Conservation (phyloP, 2,329 filamentous ascomycete species). For the Elsinoe australis region DNA sequence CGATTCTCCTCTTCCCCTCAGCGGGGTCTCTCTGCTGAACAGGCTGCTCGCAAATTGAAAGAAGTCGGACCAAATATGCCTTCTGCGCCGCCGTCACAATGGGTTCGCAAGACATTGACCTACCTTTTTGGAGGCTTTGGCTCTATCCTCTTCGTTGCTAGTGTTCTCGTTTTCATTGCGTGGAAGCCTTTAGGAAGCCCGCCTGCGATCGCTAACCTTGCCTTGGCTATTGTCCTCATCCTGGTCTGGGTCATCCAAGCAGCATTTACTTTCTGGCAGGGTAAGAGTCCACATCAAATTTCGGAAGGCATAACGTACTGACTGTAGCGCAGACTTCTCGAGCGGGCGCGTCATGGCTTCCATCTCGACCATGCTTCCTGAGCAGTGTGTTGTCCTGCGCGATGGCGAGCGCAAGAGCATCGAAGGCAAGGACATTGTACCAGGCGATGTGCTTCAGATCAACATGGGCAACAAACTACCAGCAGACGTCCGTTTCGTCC, state of each 20-base stretch:
- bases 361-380: slow-evolving; percentile 73
- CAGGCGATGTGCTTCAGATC: slow-evolving; percentile 61
- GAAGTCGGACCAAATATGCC: slow-evolving; percentile 62
- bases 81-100: slow-evolving; percentile 56
- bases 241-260: slow-evolving; percentile 58
- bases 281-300: background rate
- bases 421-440: slow-evolving; percentile 52
- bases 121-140: slow-evolving; percentile 78
- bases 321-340: slow-evolving; percentile 62
- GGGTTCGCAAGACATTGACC: slow-evolving; percentile 50
- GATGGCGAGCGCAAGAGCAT: slow-evolving; percentile 43
- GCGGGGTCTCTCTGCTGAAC: slow-evolving; percentile 53
- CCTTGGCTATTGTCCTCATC: slow-evolving; percentile 64
- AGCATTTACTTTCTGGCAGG: slow-evolving; percentile 49
- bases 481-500: slow-evolving; percentile 63
- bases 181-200: slow-evolving; percentile 69
- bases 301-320: background rate
- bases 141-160: slow-evolving; percentile 58
- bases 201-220: slow-evolving; percentile 62
- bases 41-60: slow-evolving; percentile 47
- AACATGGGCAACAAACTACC: slow-evolving; percentile 67
- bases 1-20: slow-evolving; percentile 51
- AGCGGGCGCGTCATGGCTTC: slow-evolving; percentile 70
- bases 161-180: slow-evolving; percentile 65
- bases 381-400: slow-evolving; percentile 58